Evolutionary conservation across 352 stramenopile genomes (phyloP).

Genomic region (Phytophthora lateralis): DNA sequence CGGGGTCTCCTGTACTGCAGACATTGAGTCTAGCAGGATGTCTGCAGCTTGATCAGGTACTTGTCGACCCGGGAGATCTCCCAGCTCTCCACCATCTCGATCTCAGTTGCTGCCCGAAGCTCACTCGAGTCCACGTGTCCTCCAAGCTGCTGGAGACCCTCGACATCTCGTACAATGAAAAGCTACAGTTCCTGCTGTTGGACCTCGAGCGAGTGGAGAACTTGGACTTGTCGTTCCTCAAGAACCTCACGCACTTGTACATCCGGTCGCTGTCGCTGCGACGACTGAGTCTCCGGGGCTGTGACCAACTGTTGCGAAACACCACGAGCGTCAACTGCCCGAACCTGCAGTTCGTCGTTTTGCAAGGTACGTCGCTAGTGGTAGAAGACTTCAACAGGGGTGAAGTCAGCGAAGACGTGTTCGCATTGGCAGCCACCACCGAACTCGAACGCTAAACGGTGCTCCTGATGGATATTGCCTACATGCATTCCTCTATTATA

Average conservation of each 20-base stretch:
- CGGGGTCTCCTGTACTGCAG: slow-evolving; percentile 29
- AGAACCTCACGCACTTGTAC: slow-evolving; percentile 59
- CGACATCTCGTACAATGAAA: slow-evolving; percentile 49
- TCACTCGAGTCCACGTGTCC: slow-evolving; percentile 62
- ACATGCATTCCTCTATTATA: slow-evolving; percentile 22
- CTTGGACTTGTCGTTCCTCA: slow-evolving; percentile 70
- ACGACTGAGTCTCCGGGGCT: slow-evolving; percentile 53
- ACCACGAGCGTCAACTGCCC: slow-evolving; percentile 49
- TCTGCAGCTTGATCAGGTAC: slow-evolving; percentile 58
- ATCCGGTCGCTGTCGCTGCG: slow-evolving; percentile 50
- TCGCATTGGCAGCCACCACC: slow-evolving; percentile 20
- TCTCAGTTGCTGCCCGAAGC: slow-evolving; percentile 49
- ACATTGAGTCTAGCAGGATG: slow-evolving; percentile 50
- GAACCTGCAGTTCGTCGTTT: slow-evolving; percentile 35
- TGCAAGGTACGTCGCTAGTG: slow-evolving; percentile 53
- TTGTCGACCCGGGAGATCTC: slow-evolving; percentile 61
- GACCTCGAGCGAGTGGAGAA: slow-evolving; percentile 38
- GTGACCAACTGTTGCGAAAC: slow-evolving; percentile 40
- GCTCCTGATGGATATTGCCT: slow-evolving; percentile 18
- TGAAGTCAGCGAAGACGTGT: slow-evolving; percentile 23
- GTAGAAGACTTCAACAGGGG: slow-evolving; percentile 44
- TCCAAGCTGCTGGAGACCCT: slow-evolving; percentile 49
- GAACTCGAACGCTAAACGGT: background rate
- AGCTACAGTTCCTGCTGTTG: slow-evolving; percentile 53
- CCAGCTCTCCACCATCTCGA: slow-evolving; percentile 47